Evolutionary conservation across 2,329 filamentous ascomycete genomes (phyloP), one percentile per base, ranked within the genome.

Genomic region (Xylariaceae sp.): DNA sequence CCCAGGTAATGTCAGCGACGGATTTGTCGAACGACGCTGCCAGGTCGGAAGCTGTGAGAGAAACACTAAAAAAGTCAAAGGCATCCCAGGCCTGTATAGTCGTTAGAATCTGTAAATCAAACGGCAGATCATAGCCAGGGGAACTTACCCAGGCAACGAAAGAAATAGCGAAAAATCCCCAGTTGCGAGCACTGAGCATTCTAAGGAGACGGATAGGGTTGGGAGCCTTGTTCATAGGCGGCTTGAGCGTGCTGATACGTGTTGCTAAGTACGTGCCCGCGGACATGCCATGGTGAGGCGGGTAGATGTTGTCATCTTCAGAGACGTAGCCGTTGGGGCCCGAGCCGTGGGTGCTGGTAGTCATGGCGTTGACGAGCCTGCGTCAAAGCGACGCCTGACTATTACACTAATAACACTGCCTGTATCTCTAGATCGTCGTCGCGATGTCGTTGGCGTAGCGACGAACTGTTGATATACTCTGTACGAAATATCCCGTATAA

Each of bases 31-130:
- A 87, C 1, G 75, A 73, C 56, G 80, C 72, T 41, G 79, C 75
- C 11, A 88, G 74, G 18, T 82, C 76, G 10, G 74, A 79, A 13
- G 85, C 75, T 0, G 82, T 85, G 50, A 88, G 74, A 1, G 82
- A 84, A 30, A 87, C 84, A 51, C 83, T 85, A 71, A 86, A 85
- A 74, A 87, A 88, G 71, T 88, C 85, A 64, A 87, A 87, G 2
- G 84, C 78, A 67, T 87, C 83, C 82, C 82, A 85, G 0, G 80
- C 80, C 82, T 84, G 59, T 11, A 6, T 17, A 37, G 53, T 11
- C 8, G 44, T 47, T n/a, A 47, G 44, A 2, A 13, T 9, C 8
- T 41, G 49, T 44, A 11, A 52, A 48, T 15, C 53, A 35, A 57
- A 58, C 11, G 62, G 63, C 54, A 60, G 59, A 41, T 41, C 17